phyloP scores from a whole-genome alignment of 176 grass and related monocot genomes.

The Triticum turgidum region DNA sequence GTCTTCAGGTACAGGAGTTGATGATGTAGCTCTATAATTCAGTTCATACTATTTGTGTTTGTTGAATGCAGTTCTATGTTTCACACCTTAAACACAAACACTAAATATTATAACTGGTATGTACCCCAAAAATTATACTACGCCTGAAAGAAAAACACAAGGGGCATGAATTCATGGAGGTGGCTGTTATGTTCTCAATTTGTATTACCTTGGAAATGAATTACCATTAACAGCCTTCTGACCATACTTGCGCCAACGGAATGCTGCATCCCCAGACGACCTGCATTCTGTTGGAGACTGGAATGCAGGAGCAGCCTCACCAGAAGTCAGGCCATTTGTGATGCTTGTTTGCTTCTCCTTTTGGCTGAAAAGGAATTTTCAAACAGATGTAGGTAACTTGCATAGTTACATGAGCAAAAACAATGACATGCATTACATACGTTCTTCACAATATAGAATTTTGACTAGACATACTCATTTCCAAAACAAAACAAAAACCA shows the following conservation, averaged over 20 bases:
- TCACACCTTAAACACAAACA: not conserved
- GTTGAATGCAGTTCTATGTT: not conserved
- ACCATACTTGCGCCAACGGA: constrained; percentile 66
- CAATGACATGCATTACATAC: not conserved
- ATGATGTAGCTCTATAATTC: not conserved
- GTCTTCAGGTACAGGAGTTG: not conserved
- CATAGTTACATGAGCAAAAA: not conserved
- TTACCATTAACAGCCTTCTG: constrained; percentile 68
- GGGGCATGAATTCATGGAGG: not conserved
- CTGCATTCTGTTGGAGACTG: constrained; percentile 27
- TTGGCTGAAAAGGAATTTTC: constrained; percentile 30
- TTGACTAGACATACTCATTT: not conserved
- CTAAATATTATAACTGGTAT: not conserved
- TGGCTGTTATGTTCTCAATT: not conserved
- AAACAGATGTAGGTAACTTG: not conserved
- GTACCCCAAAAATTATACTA: not conserved
- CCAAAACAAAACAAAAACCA: not conserved
- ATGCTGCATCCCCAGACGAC: constrained; percentile 39
- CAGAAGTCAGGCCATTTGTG: not conserved
- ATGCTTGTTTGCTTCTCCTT: constrained; percentile 36
- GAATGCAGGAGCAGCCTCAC: not conserved
- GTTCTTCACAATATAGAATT: not conserved
- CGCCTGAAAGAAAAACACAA: not conserved
- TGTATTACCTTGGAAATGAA: constrained; percentile 49
- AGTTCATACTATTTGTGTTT: not conserved